Evolutionary conservation across 352 stramenopile species (phyloP).

Genomic region (Globisporangium ultimum): DNA sequence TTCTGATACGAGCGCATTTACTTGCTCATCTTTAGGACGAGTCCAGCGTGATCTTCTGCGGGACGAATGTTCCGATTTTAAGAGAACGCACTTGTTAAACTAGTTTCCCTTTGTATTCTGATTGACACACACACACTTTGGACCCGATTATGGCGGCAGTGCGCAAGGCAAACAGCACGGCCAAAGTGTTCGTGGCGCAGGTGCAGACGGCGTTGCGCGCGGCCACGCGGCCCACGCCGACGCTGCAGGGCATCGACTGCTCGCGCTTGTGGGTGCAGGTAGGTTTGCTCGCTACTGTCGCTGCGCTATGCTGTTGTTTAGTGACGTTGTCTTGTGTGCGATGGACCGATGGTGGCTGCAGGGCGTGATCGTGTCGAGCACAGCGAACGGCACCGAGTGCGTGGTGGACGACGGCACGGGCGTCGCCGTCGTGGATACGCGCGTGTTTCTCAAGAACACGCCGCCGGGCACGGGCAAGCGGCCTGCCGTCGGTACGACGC

Average conservation of each 20-base stretch:
- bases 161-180: constrained; percentile 25
- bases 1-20: too few species aligned
- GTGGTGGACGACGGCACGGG: constrained; percentile 77
- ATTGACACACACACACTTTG: not conserved
- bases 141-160: not conserved
- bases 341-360: constrained; percentile 11
- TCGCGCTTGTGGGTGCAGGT: constrained; percentile 80
- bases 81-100: not conserved
- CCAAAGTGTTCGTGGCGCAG: constrained; percentile 61
- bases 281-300: not conserved
- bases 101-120: too few species aligned
- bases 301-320: not conserved
- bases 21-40: too few species aligned
- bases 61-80: not conserved
- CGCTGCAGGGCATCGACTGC: constrained; percentile 58
- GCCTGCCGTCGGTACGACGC: constrained; percentile 35
- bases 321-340: too few species aligned
- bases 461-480: constrained; percentile 38
- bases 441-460: constrained; percentile 61
- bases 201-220: constrained; percentile 38
- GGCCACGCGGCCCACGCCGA: constrained; percentile 35
- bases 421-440: constrained; percentile 51
- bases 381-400: constrained; percentile 33
- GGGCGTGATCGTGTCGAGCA: constrained; percentile 50
- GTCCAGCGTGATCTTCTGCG: too few species aligned